Conservation (phyloP, 164 flowering plant species). For the Macadamia tetraphylla region DNA sequence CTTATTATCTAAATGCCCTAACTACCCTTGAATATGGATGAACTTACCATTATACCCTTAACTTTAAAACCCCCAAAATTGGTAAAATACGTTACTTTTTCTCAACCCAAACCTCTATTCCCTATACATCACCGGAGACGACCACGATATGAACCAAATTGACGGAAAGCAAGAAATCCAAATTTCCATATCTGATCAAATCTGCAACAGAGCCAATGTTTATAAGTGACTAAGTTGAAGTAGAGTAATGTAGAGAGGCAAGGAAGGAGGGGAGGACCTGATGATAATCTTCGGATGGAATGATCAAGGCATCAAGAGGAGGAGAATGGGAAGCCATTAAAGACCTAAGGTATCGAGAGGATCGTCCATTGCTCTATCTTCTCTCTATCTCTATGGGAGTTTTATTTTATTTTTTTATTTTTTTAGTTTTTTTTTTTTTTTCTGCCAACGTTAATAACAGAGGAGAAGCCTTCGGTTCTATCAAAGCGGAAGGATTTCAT, state of each 20-base stretch:
- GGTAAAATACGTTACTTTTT: too few relatives aligned
- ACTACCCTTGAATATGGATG: too few relatives aligned
- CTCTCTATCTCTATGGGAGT: neutral
- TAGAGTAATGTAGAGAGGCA: neutral
- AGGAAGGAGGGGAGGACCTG: conserved; percentile 42
- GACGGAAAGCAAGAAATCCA: too few relatives aligned
- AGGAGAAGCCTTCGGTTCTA: neutral
- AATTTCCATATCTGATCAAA: too few relatives aligned
- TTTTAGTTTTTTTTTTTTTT: neutral
- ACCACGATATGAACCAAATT: too few relatives aligned
- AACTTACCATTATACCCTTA: too few relatives aligned
- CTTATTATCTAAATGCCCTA: too few relatives aligned
- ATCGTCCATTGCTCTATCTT: conserved; percentile 39
- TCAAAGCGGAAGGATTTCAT: too few relatives aligned
- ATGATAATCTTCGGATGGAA: conserved; percentile 96
- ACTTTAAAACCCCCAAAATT: too few relatives aligned
- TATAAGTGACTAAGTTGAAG: neutral
- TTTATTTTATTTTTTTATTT: neutral
- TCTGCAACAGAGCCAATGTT: too few relatives aligned
- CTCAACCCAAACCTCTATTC: too few relatives aligned
- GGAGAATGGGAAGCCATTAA: conserved; percentile 89
- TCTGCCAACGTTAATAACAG: neutral
- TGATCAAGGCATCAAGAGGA: conserved; percentile 69
- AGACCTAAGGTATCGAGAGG: conserved; percentile 62
- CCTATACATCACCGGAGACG: too few relatives aligned